Percentiles rank a stretch among this genome's conserved stretches.
These are phyloP conservation scores for Penicillium fuscoglaucum DNA, from an alignment of 2,329 filamentous ascomycete species.

Conservation along the genomic window DNA sequence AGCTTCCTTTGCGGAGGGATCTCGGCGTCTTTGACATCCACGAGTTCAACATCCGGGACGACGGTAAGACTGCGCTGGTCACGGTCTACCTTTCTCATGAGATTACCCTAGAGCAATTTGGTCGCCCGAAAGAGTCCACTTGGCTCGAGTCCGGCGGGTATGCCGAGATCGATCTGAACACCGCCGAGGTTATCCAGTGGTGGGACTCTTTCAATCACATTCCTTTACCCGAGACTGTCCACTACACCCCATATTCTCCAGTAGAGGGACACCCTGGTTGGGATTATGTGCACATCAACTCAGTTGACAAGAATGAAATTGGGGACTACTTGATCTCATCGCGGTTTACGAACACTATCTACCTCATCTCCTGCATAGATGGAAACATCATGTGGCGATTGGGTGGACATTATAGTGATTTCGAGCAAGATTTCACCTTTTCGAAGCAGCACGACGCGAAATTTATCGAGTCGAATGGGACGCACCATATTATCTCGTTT, in stretches of 20 bases:
- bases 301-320: conserved; percentile 39
- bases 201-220: conserved; percentile 38
- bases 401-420: conserved; percentile 32
- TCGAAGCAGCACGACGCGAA: conserved; percentile 42
- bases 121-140: conserved; percentile 27
- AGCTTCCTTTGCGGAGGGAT: conserved; percentile 33
- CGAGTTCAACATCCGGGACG: conserved; percentile 39
- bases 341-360: conserved; percentile 41
- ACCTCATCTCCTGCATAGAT: conserved; percentile 37
- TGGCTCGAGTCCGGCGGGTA: conserved; percentile 35
- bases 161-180: conserved; percentile 35
- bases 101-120: conserved; percentile 26
- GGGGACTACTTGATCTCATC: conserved; percentile 44
- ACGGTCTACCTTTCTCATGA: conserved; percentile 24
- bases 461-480: conserved; percentile 32
- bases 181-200: conserved; percentile 32
- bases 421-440: conserved; percentile 36
- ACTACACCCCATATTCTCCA: conserved; percentile 15
- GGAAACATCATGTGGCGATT: conserved; percentile 42
- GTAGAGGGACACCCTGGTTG: conserved; percentile 27
- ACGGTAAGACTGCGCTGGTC: conserved; percentile 34
- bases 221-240: conserved; percentile 25
- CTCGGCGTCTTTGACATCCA: conserved; percentile 39
- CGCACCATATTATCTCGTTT: conserved; percentile 35
- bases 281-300: conserved; percentile 43